phyloP scores from a whole-genome alignment of 345 rosid species.

The Aquilaria sinensis region DNA sequence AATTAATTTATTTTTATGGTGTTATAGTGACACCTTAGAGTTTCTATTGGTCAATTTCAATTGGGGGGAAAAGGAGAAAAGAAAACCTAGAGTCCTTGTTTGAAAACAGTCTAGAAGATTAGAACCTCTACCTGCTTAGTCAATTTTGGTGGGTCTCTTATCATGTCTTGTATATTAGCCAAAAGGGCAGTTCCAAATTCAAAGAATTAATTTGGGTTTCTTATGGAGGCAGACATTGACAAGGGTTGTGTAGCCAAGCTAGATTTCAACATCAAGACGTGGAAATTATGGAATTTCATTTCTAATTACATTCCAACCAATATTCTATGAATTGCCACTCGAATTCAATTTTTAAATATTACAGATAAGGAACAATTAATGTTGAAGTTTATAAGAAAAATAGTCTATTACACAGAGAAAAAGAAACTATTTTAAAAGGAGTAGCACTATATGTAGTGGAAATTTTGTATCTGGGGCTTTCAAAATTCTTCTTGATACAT shows the following conservation, averaged over 20 bases:
- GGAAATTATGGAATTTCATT: too few relatives aligned
- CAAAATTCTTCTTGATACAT: too few relatives aligned
- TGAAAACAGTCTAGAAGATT: too few relatives aligned
- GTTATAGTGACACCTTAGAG: background rate
- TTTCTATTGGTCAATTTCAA: slow-evolving; percentile 12
- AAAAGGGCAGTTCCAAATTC: background rate
- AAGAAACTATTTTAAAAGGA: too few relatives aligned
- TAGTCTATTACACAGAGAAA: too few relatives aligned
- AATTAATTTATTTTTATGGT: slow-evolving; percentile 2
- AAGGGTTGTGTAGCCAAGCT: slow-evolving; percentile 1
- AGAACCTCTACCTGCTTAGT: slow-evolving; percentile 6
- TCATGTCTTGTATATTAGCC: slow-evolving; percentile 14
- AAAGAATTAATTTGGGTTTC: background rate
- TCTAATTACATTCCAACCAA: too few relatives aligned
- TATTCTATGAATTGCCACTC: too few relatives aligned
- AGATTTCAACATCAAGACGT: slow-evolving; percentile 1
- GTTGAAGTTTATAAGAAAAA: too few relatives aligned
- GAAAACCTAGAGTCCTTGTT: background rate
- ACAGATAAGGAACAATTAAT: too few relatives aligned
- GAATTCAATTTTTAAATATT: too few relatives aligned
- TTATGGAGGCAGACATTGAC: background rate
- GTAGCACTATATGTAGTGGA: too few relatives aligned
- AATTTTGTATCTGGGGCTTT: too few relatives aligned
- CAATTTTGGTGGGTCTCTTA: slow-evolving; percentile 32
- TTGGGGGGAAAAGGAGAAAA: background rate